These are phyloP conservation scores for Candida wancherniae DNA, from an alignment of 805 yeast genomes.

Conservation along the genomic window DNA sequence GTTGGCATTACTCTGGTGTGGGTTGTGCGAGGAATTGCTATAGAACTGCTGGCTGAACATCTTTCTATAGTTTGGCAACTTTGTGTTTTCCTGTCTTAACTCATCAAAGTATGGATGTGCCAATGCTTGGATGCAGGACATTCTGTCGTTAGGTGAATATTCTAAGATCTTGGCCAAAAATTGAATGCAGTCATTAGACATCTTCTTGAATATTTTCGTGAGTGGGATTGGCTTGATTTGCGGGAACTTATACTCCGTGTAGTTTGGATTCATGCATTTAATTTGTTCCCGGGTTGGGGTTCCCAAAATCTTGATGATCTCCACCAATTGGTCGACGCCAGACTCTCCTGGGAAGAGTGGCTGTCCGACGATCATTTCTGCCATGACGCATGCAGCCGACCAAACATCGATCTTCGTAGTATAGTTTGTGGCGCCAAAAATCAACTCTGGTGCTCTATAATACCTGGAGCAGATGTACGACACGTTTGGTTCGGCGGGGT, in stretches of 20 bases:
- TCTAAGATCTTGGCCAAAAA: conserved; percentile 55
- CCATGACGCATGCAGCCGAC: conserved; percentile 98
- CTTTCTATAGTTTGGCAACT: conserved; percentile 42
- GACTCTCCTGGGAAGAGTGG: conserved; percentile 97
- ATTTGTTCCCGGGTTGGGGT: conserved; percentile 93
- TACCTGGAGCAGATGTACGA: conserved; percentile 95
- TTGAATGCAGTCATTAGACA: conserved; percentile 49
- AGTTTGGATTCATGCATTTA: conserved; percentile 91
- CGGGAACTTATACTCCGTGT: conserved; percentile 96
- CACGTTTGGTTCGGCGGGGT: conserved; percentile 89
- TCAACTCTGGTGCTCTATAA: conserved; percentile 95
- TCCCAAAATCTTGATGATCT: conserved; percentile 91
- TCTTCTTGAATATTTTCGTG: conserved; percentile 57
- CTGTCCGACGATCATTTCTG: conserved; percentile 90
- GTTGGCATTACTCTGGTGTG: conserved; percentile 37
- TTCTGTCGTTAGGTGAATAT: conserved; percentile 65
- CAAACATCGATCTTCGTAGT: conserved; percentile 95
- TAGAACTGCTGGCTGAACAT: conserved; percentile 36
- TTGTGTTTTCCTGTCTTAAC: conserved; percentile 35
- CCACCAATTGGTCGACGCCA: conserved; percentile 96
- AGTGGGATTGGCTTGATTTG: conserved; percentile 75
- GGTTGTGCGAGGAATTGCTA: conserved; percentile 21
- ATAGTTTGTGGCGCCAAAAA: conserved; percentile 94
- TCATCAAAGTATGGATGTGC: conserved; percentile 53
- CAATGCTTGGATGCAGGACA: conserved; percentile 53